Evolutionary conservation across 371 early-diverging fungal genomes (phyloP), one percentile per base, ranked within the genome.

Genomic region (Mucor sp.): DNA sequence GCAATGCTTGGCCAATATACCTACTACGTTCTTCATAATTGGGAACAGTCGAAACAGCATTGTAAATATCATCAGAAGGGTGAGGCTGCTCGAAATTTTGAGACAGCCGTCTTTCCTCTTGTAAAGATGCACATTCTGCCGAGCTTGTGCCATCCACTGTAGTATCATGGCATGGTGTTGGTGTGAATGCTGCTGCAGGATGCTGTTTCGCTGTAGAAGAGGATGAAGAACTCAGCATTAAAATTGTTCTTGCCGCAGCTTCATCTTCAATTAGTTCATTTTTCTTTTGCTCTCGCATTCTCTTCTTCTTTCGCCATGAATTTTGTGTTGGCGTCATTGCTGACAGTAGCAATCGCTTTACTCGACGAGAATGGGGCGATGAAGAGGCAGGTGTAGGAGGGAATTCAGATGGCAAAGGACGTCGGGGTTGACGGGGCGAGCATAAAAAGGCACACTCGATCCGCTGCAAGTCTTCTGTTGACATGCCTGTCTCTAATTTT

Each of bases 181-280:
- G 14, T 32, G 56, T 17, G 21, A 21, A 21, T 47, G 8, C 8
- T n/a, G 48, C 27, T 14, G 37, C 1, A 14, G 1, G 37, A 7
- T 23, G 25, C 21, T 50, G 50, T 50, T 11, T 7, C 4, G 48
- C 1, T 50, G 2, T 14, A 12, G 11, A 50, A 7, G 17, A 44
- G n/a, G 44, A 44, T 6, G 23, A 61, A 19, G 44, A 53, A 28
- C 32, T 41, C 12, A 65, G 15, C 65, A 65, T 65, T 33, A 65
- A 47, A 17, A 65, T 65, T 9, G 65, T 35, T 47, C 47, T 44
- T 17, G 65, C 65, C 12, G 65, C 65, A 5, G 56, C 64, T 56
- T 65, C 63, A 27, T 56, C 56, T 19, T 63, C 30, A 17, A 41
- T 56, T 3, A 39, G 21, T 30, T 56, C 57, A 25, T 63, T 55